Percentiles rank a stretch among this genome's conserved stretches.
Evolutionary conservation across 768 basidiomycete species (phyloP).

Genomic region (Pulveroboletus sp.): DNA sequence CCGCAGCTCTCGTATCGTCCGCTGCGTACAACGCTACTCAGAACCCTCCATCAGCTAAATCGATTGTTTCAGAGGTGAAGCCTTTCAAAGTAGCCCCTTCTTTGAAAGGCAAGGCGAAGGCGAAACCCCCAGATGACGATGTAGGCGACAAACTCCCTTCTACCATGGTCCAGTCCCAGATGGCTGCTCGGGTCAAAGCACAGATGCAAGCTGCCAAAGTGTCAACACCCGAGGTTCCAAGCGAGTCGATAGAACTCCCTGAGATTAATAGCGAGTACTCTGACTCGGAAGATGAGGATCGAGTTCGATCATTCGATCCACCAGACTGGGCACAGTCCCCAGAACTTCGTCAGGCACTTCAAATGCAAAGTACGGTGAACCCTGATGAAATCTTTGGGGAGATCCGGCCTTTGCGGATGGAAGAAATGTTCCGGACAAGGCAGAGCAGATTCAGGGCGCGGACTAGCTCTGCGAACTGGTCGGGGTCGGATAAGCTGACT

Average conservation of each 20-base stretch:
- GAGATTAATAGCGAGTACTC: conserved; percentile 98
- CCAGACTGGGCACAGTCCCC: conserved; percentile 94
- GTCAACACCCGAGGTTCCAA: conserved; percentile 49
- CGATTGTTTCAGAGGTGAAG: conserved; percentile 32
- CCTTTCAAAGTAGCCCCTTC: conserved; percentile 36
- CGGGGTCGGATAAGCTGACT: conserved; percentile 86
- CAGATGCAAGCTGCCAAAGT: conserved; percentile 60
- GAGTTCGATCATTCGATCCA: conserved; percentile 66
- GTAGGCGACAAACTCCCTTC: conserved; percentile 52
- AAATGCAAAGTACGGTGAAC: conserved; percentile 82
- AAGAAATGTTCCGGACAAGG: conserved; percentile 83
- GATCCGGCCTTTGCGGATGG: conserved; percentile 85
- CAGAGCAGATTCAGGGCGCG: conserved; percentile 83
- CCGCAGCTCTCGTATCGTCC: conserved; percentile 34
- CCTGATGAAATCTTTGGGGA: conserved; percentile 92
- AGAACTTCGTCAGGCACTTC: conserved; percentile 73
- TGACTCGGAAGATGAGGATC: conserved; percentile 89
- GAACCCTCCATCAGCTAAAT: conserved; percentile 31
- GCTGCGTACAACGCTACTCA: conserved; percentile 40
- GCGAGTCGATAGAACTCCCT: conserved; percentile 87
- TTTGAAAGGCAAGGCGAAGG: conserved; percentile 51
- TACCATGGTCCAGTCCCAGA: conserved; percentile 60
- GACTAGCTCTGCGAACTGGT: conserved; percentile 95
- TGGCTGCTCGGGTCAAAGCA: conserved; percentile 69
- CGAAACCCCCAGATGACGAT: conserved; percentile 46